Base-by-base conservation (phyloP, 1,284 basidiomycete species). In the Puccinia hordei region DNA sequence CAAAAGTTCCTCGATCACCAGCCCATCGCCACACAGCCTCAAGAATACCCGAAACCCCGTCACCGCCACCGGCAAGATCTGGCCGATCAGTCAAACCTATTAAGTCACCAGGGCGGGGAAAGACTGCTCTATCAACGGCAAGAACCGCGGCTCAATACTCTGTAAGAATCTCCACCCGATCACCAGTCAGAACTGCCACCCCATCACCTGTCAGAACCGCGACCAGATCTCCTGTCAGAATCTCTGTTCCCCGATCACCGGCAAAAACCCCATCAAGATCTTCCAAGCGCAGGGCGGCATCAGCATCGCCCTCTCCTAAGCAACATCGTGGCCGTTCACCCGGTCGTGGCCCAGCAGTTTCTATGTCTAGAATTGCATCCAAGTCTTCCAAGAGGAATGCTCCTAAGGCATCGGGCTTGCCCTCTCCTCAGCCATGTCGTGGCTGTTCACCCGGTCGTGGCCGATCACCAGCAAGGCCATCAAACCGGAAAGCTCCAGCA, bases 391-490 rank as follows among this genome's bases (percentile, higher is more conserved):
- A 69, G 66, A 38, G 46, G 13, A 8, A 46, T 10, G 41, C 63
- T 66, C 30, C 22, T 22, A 53, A 22, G 10, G 33, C 9, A 27
- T 15, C 61, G 6, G 19, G 1, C 9, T 35, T 30, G 27, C 61
- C 61, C 19, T 65, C 61, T 38, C 13, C 61, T 24, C 9, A 27
- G 53, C 53, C 53, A 55, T 22, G 12, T 41, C 38, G 38, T n/a
- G 55, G 55, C 55, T 15, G 4, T n/a, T 57, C 61, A 19, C 61
- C 61, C 17, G 61, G n/a, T 71, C 68, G 46, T 30, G 68, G 68
- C 17, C 46, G 22, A 71, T 71, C 68, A 27, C 24, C 44, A 51
- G 68, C 68, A 30, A 66, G n/a, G 41, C 66, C 27, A 51, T 49
- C 66, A n/a, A 68, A 68, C 22, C 66, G n/a, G 35, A 51, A 51